phyloP scores from a whole-genome alignment of 441 rosid species.

The Brassica balearica region DNA sequence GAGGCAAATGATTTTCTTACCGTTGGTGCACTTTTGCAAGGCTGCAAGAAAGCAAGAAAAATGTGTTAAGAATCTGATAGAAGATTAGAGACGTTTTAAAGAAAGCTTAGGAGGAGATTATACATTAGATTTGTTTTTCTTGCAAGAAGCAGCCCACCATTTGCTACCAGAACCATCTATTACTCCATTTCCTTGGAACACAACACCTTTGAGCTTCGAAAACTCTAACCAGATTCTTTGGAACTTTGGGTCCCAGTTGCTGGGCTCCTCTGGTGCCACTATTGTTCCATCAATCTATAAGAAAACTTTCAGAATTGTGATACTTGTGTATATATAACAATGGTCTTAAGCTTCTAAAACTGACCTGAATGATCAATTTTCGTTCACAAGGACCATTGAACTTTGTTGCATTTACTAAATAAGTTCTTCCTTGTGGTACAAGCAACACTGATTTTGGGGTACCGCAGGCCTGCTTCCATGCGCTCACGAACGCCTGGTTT shows the following conservation, averaged over 20 bases:
- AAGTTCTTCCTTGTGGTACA: slow-evolving; percentile 71
- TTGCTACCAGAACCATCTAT: slow-evolving; percentile 95
- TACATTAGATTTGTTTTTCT: slow-evolving; percentile 87
- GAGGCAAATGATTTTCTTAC: too few species aligned
- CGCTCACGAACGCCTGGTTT: slow-evolving; percentile 70
- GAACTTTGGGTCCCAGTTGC: slow-evolving; percentile 74
- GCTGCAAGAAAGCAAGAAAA: too few species aligned
- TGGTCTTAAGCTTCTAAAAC: not conserved
- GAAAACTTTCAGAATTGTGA: not conserved
- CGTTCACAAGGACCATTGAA: slow-evolving; percentile 88
- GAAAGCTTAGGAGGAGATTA: not conserved
- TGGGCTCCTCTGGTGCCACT: slow-evolving; percentile 84
- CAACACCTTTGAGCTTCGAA: slow-evolving; percentile 66
- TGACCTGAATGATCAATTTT: slow-evolving; percentile 76
- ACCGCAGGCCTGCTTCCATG: slow-evolving; percentile 74
- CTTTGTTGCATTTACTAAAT: slow-evolving; percentile 80
- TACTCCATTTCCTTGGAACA: slow-evolving; percentile 84
- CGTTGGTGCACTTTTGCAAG: too few species aligned
- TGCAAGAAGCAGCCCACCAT: slow-evolving; percentile 98
- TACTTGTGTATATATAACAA: not conserved
- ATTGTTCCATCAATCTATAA: slow-evolving; percentile 85
- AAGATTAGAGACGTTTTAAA: too few species aligned
- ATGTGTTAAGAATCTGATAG: too few species aligned
- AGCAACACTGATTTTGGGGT: slow-evolving; percentile 67
- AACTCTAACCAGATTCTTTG: slow-evolving; percentile 72